Conservation (phyloP, 345 rosid genomes). For the Xanthoceras sorbifolium region DNA sequence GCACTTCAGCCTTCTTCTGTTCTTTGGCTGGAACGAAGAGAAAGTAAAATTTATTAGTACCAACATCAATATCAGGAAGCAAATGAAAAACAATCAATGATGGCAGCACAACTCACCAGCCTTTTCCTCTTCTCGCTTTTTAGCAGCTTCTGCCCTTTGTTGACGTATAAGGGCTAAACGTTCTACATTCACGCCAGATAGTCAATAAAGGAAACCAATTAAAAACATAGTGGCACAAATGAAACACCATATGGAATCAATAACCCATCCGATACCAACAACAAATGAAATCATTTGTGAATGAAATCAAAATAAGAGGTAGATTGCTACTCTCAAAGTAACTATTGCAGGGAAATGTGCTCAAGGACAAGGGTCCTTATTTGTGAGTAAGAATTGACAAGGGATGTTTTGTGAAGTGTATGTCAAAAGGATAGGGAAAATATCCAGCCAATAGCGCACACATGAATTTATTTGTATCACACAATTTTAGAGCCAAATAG, state of each 20-base stretch:
- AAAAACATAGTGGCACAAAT: not conserved
- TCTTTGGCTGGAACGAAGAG: slow-evolving; percentile 53
- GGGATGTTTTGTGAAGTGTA: not conserved
- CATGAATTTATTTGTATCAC: not conserved
- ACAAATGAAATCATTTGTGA: not conserved
- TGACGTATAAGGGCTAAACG: slow-evolving; percentile 64
- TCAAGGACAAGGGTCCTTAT: not conserved
- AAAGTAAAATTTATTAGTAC: not conserved
- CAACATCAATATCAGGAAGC: not conserved
- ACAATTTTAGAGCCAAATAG: not conserved
- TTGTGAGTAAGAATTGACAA: not conserved
- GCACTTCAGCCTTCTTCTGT: slow-evolving; percentile 61
- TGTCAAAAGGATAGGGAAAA: not conserved
- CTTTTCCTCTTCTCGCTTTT: slow-evolving; percentile 69
- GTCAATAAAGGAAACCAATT: not conserved
- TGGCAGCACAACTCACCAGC: slow-evolving; percentile 43
- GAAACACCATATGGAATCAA: not conserved
- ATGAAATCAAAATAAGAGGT: not conserved
- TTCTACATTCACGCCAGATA: slow-evolving; percentile 35
- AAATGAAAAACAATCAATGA: not conserved
- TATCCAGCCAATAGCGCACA: not conserved
- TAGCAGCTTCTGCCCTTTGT: slow-evolving; percentile 72
- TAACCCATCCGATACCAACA: not conserved
- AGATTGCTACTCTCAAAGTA: not conserved
- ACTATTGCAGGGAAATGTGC: not conserved